These are phyloP conservation scores for Podaxis rugospora DNA, from an alignment of 768 basidiomycete genomes.

Conservation along the genomic window DNA sequence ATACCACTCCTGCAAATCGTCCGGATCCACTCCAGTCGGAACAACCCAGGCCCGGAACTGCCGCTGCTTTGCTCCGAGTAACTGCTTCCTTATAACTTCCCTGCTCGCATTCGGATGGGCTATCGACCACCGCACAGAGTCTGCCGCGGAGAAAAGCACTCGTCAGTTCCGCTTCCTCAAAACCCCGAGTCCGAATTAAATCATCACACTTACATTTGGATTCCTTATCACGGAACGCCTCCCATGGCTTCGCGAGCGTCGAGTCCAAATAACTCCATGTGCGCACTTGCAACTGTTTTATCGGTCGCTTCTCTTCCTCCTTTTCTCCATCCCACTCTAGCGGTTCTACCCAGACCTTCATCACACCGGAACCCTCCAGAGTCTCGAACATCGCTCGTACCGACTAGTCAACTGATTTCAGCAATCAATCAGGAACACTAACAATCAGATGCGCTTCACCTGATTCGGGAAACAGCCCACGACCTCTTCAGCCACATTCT, in stretches of 20 bases:
- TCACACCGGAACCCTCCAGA: conserved; percentile 27
- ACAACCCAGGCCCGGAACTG: conserved; percentile 43
- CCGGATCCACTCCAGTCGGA: conserved; percentile 42
- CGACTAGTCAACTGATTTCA: conserved; percentile 31
- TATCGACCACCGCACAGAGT: conserved; percentile 60
- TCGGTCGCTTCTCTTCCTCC: conserved; percentile 34
- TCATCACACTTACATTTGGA: not conserved
- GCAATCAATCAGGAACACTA: not conserved
- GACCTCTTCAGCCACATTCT: conserved; percentile 58
- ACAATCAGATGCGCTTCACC: conserved; percentile 33
- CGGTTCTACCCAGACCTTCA: conserved; percentile 71
- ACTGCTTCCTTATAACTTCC: conserved; percentile 29
- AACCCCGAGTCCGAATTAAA: not conserved
- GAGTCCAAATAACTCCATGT: conserved; percentile 33
- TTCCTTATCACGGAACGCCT: not conserved
- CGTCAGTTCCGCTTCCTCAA: not conserved
- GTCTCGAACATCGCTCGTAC: conserved; percentile 64
- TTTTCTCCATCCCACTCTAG: conserved; percentile 37
- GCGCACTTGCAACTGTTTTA: conserved; percentile 44
- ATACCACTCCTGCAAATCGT: conserved; percentile 44
- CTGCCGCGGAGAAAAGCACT: conserved; percentile 29
- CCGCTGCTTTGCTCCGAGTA: conserved; percentile 31
- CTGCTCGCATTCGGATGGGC: conserved; percentile 29
- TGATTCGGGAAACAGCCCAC: conserved; percentile 57
- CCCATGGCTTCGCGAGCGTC: not conserved